Conservation (phyloP, 2,329 filamentous ascomycete species). For the Lomentospora prolificans region DNA sequence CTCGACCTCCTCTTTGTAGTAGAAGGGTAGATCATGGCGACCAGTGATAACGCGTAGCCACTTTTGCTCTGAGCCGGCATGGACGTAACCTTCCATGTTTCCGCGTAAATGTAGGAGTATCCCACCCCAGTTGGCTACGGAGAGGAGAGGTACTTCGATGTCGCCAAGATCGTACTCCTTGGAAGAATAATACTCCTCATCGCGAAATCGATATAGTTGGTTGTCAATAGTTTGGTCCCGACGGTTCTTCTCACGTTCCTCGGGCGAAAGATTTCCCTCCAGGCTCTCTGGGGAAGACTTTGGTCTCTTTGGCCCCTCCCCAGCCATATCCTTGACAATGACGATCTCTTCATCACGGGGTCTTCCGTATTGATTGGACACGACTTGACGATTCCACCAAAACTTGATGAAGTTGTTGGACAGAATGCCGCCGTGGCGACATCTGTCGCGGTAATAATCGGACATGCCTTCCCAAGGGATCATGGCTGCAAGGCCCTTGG, state of each 20-base stretch:
- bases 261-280: slow-evolving; percentile 46
- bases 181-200: slow-evolving; percentile 28
- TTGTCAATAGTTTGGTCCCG: slow-evolving; percentile 33
- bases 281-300: slow-evolving; percentile 17
- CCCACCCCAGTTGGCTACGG: slow-evolving; percentile 62
- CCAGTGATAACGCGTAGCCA: slow-evolving; percentile 61
- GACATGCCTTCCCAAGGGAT: slow-evolving; percentile 43
- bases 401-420: slow-evolving; percentile 49
- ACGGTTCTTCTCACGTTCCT: slow-evolving; percentile 34
- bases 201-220: slow-evolving; percentile 36
- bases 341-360: neutral
- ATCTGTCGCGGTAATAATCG: slow-evolving; percentile 46
- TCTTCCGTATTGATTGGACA: slow-evolving; percentile 57
- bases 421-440: slow-evolving; percentile 51
- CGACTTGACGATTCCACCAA: slow-evolving; percentile 57
- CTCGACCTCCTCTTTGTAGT: slow-evolving; percentile 59
- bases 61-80: slow-evolving; percentile 57
- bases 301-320: slow-evolving; percentile 39
- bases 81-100: slow-evolving; percentile 55
- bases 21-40: slow-evolving; percentile 63
- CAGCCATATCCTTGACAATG: slow-evolving; percentile 19
- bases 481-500: slow-evolving; percentile 34
- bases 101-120: slow-evolving; percentile 60
- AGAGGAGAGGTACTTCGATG: slow-evolving; percentile 57
- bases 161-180: slow-evolving; percentile 56